Evolutionary conservation across 179 eudicot genomes (phyloP).

Genomic region (Vitellaria paradoxa): DNA sequence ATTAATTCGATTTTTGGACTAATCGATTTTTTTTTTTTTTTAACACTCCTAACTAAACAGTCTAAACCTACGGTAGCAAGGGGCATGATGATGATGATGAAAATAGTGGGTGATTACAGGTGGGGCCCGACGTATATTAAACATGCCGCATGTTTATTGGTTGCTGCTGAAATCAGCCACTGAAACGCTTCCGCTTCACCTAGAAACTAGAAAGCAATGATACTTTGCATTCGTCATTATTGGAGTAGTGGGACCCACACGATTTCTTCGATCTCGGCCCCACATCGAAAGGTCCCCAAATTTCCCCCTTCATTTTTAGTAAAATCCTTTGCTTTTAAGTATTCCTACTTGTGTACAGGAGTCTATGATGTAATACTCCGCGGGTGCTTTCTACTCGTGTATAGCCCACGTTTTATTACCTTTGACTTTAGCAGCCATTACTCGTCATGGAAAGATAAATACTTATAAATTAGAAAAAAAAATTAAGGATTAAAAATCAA

Average conservation of each 20-base stretch:
- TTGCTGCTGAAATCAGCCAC: constrained; percentile 1
- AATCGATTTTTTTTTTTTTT: too few species aligned
- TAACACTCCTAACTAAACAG: too few species aligned
- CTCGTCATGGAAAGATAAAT: too few species aligned
- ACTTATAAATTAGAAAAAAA: too few species aligned
- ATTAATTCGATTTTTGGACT: too few species aligned
- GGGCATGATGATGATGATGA: neutral
- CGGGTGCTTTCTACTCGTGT: too few species aligned
- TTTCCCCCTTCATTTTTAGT: neutral
- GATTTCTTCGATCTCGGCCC: neutral
- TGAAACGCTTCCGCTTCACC: neutral
- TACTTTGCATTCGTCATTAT: neutral
- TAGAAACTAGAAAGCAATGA: neutral
- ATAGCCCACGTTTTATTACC: too few species aligned
- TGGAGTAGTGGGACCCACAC: neutral
- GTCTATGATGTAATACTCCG: neutral
- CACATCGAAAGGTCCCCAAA: neutral
- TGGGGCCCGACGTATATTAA: constrained; percentile 10
- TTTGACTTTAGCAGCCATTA: too few species aligned
- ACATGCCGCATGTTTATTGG: constrained; percentile 13
- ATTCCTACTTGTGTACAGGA: neutral
- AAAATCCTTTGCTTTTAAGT: neutral
- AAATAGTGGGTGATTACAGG: neutral
- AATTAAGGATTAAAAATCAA: too few species aligned
- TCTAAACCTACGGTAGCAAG: neutral